Percentiles rank a stretch among this genome's conserved stretches.
phyloP scores from a whole-genome alignment of 176 grass and related monocot genomes.

The Juncus inflexus region DNA sequence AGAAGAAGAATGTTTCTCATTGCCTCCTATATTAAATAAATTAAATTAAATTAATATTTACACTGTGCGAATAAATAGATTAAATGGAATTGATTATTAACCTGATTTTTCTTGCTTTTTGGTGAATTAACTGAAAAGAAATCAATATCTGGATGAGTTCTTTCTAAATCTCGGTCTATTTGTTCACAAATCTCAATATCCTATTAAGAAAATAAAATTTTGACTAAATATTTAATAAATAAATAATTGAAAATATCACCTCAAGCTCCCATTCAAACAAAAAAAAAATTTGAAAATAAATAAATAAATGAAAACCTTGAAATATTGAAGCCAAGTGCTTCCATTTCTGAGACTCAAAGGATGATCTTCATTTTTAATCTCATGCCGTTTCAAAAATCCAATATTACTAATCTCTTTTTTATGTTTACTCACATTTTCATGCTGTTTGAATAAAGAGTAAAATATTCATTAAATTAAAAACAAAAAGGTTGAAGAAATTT shows the following conservation, averaged over 20 bases:
- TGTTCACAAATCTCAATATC: constrained; percentile 82
- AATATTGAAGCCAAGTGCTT: constrained; percentile 86
- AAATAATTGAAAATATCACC: not conserved
- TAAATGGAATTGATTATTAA: constrained; percentile 15
- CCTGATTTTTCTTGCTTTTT: constrained; percentile 48
- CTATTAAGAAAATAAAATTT: constrained; percentile 32
- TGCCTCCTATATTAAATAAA: constrained; percentile 50
- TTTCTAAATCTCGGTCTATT: constrained; percentile 82
- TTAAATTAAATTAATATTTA: constrained; percentile 23
- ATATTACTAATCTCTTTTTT: not conserved
- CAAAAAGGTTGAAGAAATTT: not conserved
- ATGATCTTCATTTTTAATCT: constrained; percentile 80
- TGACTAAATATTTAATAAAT: not conserved
- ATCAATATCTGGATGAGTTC: constrained; percentile 77
- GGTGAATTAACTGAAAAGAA: constrained; percentile 62
- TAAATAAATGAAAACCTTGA: constrained; percentile 32
- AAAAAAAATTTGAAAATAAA: constrained; percentile 24
- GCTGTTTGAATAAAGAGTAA: constrained; percentile 4
- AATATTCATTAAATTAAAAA: not conserved
- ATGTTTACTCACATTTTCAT: constrained; percentile 7
- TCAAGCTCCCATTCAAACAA: constrained; percentile 8
- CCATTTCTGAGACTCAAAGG: constrained; percentile 71
- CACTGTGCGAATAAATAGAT: not conserved
- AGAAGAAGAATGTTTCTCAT: constrained; percentile 85
- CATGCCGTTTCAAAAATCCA: constrained; percentile 48